Conservation (phyloP, 495 filamentous ascomycete species). For the Schizothecium vesticola region DNA sequence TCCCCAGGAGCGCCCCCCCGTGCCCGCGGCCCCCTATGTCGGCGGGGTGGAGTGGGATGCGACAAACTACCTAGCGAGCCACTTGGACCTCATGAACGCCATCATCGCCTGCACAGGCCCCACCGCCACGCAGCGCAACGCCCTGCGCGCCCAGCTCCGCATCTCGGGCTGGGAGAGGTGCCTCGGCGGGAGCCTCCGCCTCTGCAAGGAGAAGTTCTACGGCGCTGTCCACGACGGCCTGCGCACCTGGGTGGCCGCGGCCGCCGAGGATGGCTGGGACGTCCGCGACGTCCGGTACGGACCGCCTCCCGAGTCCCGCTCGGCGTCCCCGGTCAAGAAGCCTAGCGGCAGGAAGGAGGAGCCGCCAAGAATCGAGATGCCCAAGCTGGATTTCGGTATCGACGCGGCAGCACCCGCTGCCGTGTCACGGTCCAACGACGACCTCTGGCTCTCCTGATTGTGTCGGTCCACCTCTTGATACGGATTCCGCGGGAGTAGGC, state of each 20-base stretch:
- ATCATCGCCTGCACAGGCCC: conserved; percentile 75
- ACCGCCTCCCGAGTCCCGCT: conserved; percentile 46
- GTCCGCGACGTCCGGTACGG: conserved; percentile 70
- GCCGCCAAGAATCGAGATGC: conserved; percentile 53
- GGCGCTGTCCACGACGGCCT: conserved; percentile 82
- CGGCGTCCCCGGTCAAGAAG: conserved; percentile 47
- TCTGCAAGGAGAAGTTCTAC: conserved; percentile 98
- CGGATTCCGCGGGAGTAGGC: neutral
- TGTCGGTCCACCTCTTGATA: neutral
- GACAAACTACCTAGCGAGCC: conserved; percentile 88
- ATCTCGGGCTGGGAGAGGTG: conserved; percentile 89
- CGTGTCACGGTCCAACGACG: conserved; percentile 22
- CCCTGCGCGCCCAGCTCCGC: conserved; percentile 66
- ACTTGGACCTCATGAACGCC: conserved; percentile 89
- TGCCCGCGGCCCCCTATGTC: conserved; percentile 92
- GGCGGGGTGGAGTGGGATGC: conserved; percentile 99
- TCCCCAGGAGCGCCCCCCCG: conserved; percentile 79
- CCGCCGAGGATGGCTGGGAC: conserved; percentile 81
- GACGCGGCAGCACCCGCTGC: conserved; percentile 12
- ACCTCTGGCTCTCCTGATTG: conserved; percentile 31
- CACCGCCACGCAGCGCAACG: conserved; percentile 65
- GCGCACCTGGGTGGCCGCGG: conserved; percentile 84
- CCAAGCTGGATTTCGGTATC: conserved; percentile 44
- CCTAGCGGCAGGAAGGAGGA: conserved; percentile 29
- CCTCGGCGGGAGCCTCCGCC: conserved; percentile 74